A percentile compares a stretch with the other conserved stretches of the same genome.
phyloP scores from a whole-genome alignment of 768 basidiomycete species.

The Dioszegia aurantiaca region DNA sequence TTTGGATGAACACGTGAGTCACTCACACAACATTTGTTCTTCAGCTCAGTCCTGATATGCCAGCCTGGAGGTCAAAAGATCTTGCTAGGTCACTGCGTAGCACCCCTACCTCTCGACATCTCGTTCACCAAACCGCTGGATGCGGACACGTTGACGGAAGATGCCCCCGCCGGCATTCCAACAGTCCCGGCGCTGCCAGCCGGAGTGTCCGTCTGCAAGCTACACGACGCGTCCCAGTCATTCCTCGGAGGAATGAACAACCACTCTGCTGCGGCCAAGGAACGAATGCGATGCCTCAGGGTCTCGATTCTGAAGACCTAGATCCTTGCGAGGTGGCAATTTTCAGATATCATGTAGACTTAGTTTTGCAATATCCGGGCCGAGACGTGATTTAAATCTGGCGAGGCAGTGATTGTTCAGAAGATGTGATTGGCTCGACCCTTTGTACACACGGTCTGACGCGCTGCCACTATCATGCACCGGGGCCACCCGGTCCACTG shows the following conservation, averaged over 20 bases:
- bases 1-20: conserved; percentile 66
- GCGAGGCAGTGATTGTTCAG: too few relatives aligned
- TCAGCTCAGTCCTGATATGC: conserved; percentile 1
- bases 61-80: conserved; percentile 66
- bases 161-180: neutral
- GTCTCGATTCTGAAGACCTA: conserved; percentile 31
- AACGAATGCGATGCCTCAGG: conserved; percentile 45
- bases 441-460: too few relatives aligned
- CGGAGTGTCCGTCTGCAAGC: neutral
- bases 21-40: neutral
- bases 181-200: too few relatives aligned
- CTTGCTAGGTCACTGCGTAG: conserved; percentile 58
- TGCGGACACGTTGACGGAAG: neutral
- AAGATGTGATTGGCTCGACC: too few relatives aligned
- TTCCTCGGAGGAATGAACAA: conserved; percentile 72
- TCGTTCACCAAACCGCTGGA: neutral
- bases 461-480: too few relatives aligned
- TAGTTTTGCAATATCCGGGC: too few relatives aligned
- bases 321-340: too few relatives aligned
- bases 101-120: conserved; percentile 27
- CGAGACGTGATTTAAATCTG: too few relatives aligned
- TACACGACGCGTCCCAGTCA: conserved; percentile 62
- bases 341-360: too few relatives aligned
- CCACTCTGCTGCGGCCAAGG: conserved; percentile 57
- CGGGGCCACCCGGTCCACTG: too few relatives aligned